Evolutionary conservation across 116 monocot genomes (phyloP).

Genomic region (Trichopus zeylanicus): DNA sequence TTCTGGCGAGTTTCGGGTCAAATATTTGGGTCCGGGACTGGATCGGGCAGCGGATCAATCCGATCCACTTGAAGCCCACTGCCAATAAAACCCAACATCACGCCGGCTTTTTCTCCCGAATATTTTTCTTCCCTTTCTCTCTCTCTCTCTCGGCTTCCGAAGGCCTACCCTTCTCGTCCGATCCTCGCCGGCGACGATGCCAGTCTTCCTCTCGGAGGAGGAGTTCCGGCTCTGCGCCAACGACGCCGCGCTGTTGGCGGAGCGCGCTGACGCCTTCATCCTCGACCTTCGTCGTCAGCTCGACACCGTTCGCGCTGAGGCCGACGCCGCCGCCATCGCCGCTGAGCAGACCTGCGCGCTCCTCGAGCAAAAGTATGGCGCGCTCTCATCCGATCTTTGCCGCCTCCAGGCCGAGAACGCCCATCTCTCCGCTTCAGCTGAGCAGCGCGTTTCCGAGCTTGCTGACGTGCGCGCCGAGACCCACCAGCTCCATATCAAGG

Average conservation of each 20-base stretch:
- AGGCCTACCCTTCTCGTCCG: not conserved
- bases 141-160: not conserved
- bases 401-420: conserved; percentile 56
- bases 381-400: conserved; percentile 53
- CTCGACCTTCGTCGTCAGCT: conserved; percentile 69
- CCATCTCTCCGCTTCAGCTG: conserved; percentile 43
- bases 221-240: conserved; percentile 47
- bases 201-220: conserved; percentile 88
- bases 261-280: conserved; percentile 71
- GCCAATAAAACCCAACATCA: not conserved
- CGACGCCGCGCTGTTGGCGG: conserved; percentile 56
- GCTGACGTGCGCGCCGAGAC: conserved; percentile 48
- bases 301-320: conserved; percentile 66
- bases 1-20: too few species aligned
- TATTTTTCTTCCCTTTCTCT: not conserved
- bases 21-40: too few species aligned
- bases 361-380: conserved; percentile 67
- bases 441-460: conserved; percentile 41
- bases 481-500: conserved; percentile 55
- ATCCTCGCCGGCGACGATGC: conserved; percentile 31
- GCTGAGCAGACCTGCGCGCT: conserved; percentile 78
- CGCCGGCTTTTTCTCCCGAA: not conserved
- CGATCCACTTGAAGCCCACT: too few species aligned
- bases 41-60: too few species aligned
- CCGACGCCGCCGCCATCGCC: conserved; percentile 82